These are phyloP conservation scores for Arthrobotrys musiformis DNA, from an alignment of 2,329 filamentous ascomycete genomes.

Conservation along the genomic window DNA sequence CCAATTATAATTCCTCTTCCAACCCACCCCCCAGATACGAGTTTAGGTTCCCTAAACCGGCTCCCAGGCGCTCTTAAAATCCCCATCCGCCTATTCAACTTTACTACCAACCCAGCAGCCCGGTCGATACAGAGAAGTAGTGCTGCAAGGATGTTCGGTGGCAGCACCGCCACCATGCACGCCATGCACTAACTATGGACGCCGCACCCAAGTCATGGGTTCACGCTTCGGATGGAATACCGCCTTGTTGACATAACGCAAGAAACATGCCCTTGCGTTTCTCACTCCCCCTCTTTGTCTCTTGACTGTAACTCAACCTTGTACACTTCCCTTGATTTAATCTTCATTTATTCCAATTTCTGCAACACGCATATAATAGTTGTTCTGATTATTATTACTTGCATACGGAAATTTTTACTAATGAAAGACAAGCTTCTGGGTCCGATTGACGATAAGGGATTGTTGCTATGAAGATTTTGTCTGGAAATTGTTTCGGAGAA, in stretches of 20 bases:
- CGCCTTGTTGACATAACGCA: background rate
- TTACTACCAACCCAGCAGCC: background rate
- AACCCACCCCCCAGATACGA: background rate
- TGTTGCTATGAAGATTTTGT: background rate
- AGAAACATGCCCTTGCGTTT: background rate
- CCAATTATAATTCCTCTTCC: background rate
- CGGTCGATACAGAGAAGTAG: background rate
- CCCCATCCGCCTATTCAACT: background rate
- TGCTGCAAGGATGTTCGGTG: background rate
- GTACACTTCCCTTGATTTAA: background rate
- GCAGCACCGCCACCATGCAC: background rate
- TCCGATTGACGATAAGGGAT: conserved; percentile 12
- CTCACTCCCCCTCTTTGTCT: background rate
- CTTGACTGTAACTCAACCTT: background rate
- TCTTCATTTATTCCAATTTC: background rate
- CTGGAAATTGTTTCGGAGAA: conserved; percentile 13
- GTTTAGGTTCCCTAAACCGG: background rate
- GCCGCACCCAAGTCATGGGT: background rate
- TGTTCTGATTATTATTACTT: conserved; percentile 7
- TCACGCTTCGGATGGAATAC: background rate
- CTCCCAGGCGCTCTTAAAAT: background rate
- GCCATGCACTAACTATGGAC: no score
- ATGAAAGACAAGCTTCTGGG: conserved; percentile 5
- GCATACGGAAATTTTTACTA: conserved; percentile 17
- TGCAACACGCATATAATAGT: background rate